phyloP scores from a whole-genome alignment of 1,284 basidiomycete species.

The Ganoderma lingzhi region DNA sequence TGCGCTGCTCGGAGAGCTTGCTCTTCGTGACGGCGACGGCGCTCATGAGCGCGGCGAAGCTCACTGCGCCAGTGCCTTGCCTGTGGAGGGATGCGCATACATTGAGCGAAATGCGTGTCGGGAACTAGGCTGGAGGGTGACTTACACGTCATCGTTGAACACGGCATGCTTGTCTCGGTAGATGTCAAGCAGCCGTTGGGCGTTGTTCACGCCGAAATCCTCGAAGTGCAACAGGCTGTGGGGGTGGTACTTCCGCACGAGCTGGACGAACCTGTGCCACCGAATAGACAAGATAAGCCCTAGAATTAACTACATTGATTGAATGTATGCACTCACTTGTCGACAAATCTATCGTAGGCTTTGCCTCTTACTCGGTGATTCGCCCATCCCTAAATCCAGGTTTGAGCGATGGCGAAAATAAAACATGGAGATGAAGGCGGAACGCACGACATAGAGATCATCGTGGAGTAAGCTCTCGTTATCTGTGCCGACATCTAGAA shows the following conservation, averaged over 20 bases:
- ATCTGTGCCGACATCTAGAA: conserved; percentile 83
- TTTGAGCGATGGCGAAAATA: background rate
- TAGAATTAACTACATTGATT: background rate
- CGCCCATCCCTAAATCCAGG: conserved; percentile 62
- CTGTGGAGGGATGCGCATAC: conserved; percentile 45
- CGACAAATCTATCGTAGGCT: conserved; percentile 74
- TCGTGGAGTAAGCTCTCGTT: conserved; percentile 74
- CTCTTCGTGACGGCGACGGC: conserved; percentile 78
- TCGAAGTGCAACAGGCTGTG: conserved; percentile 75
- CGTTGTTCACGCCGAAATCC: conserved; percentile 81
- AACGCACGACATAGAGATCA: conserved; percentile 65
- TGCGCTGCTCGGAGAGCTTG: conserved; percentile 76
- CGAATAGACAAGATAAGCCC: background rate
- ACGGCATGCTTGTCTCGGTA: conserved; percentile 73
- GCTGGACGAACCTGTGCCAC: conserved; percentile 48
- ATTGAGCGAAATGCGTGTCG: background rate
- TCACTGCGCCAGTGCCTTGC: conserved; percentile 88
- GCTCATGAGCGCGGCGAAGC: conserved; percentile 75
- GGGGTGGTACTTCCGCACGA: conserved; percentile 53
- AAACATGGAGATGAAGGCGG: conserved; percentile 33
- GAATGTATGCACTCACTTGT: conserved; percentile 53
- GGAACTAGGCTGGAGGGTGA: no score
- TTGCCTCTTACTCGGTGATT: conserved; percentile 67
- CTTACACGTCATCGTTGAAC: conserved; percentile 85
- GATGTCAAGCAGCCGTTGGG: conserved; percentile 71